Evolutionary conservation across 2,329 filamentous ascomycete species (phyloP).

Genomic region (Fusarium sp.): DNA sequence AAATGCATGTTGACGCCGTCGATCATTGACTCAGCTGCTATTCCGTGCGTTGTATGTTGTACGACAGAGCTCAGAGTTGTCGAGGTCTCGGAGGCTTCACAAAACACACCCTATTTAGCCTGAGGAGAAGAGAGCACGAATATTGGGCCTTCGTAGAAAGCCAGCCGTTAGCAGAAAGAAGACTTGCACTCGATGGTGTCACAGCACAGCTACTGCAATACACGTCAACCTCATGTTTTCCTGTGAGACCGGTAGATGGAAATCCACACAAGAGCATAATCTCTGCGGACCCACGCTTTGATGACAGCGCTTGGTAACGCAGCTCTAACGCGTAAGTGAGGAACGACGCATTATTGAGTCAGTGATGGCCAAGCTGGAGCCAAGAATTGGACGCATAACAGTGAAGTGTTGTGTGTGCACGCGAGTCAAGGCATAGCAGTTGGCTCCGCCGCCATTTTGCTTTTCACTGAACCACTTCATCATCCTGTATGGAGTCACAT

Average conservation of each 20-base stretch:
- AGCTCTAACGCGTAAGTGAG: conserved; percentile 3
- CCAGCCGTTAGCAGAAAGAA: not conserved
- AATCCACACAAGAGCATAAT: conserved; percentile 10
- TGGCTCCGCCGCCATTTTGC: not conserved
- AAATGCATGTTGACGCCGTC: conserved; percentile 12
- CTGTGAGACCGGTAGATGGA: conserved; percentile 35
- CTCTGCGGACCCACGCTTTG: conserved; percentile 26
- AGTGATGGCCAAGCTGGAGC: not conserved
- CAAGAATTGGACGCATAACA: not conserved
- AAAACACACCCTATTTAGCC: not conserved
- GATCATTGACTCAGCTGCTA: conserved; percentile 21
- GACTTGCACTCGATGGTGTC: not conserved
- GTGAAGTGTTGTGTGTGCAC: not conserved
- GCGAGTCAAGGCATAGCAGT: conserved; percentile 13
- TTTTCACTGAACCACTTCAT: not conserved
- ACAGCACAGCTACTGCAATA: conserved; percentile 15
- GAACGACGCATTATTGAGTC: not conserved
- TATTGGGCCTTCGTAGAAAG: not conserved
- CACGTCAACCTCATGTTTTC: conserved; percentile 6
- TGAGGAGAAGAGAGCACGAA: not conserved
- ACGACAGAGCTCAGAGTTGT: not conserved
- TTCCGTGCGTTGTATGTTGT: not conserved
- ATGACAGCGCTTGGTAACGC: conserved; percentile 33
- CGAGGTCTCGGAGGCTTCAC: not conserved
- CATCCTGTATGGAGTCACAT: not conserved